These are phyloP conservation scores for Botrytis elliptica DNA, from an alignment of 2,329 filamentous ascomycete species.

Conservation along the genomic window DNA sequence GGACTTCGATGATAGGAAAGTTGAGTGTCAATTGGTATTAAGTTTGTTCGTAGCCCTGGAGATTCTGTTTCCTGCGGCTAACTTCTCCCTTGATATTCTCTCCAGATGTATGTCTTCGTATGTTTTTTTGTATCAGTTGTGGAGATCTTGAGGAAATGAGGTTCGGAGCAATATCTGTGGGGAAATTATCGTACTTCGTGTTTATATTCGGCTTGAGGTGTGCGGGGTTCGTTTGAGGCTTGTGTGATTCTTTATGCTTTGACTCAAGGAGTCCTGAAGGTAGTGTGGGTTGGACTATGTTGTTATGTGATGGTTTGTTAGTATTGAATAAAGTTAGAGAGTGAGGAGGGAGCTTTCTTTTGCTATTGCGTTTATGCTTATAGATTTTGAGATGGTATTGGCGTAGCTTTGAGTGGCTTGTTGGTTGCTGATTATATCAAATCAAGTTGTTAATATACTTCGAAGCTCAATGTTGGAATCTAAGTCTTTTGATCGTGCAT, in stretches of 20 bases:
- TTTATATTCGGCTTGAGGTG: background rate
- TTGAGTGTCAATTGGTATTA: too few relatives aligned
- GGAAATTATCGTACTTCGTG: background rate
- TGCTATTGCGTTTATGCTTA: background rate
- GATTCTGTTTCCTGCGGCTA: background rate
- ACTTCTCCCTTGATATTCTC: background rate
- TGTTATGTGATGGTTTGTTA: background rate
- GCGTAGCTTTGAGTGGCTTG: background rate
- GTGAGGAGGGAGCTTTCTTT: background rate
- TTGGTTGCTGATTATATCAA: too few relatives aligned
- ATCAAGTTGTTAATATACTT: too few relatives aligned
- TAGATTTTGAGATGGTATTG: background rate
- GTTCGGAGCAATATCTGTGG: background rate
- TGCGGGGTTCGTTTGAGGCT: background rate
- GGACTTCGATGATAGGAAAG: background rate
- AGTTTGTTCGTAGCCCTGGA: too few relatives aligned
- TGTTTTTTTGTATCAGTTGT: background rate
- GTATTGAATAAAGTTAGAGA: too few relatives aligned
- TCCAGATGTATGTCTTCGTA: too few relatives aligned
- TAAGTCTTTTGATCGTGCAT: too few relatives aligned
- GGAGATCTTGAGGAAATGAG: background rate
- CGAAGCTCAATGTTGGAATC: background rate
- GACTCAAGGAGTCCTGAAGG: rapidly evolving
- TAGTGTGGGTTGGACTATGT: background rate
- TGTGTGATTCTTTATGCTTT: background rate